Evolutionary conservation across 2,329 filamentous ascomycete species (phyloP), one percentile per base, ranked within the genome.

Genomic region (Lithohypha guttulata): DNA sequence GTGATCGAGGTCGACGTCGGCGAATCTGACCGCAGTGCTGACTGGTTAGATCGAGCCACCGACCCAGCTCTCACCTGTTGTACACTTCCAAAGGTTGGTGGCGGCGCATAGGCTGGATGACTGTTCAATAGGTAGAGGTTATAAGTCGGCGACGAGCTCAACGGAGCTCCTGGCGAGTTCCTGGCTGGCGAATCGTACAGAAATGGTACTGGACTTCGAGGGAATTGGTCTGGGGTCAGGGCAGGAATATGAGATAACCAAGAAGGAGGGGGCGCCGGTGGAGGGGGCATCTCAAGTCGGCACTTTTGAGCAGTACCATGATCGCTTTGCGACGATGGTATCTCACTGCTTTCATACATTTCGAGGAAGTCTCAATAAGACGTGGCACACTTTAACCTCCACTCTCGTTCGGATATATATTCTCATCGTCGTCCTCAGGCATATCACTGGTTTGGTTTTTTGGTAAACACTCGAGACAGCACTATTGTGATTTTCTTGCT

Each of bases 201-300:
- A 20, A 18, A 23, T 3, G 42, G 28, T 11, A 15, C 26, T 27
- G 39, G 30, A 19, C 38, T 28, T 14, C 26, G 42, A 25, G 39
- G 39, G 14, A 44, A 35, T 25, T 42, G 21, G 19, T 39, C 28
- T 19, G 34, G 30, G 14, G 20, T 8, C 14, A 44, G 13, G 8
- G 15, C 20, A 27, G 27, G 42, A 6, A 39, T 28, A 25, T 44
- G 42, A 11, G 33, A 30, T 27, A 43, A 26, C 42, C 39, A 45
- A 11, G 14, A 28, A 30, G 35, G 26, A 31, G 19, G 7, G 13
- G 5, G 9, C 11, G 26, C 27, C 5, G 35, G 35, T 9, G 27
- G 35, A 3, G 35, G 35, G 6, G 26, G 35, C 22, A 22, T 17
- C 7, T 6, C 15, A 15, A 14, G 11, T 10, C 13, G 22, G 23